phyloP scores from a whole-genome alignment of 345 rosid species.

The Firmiana major region DNA sequence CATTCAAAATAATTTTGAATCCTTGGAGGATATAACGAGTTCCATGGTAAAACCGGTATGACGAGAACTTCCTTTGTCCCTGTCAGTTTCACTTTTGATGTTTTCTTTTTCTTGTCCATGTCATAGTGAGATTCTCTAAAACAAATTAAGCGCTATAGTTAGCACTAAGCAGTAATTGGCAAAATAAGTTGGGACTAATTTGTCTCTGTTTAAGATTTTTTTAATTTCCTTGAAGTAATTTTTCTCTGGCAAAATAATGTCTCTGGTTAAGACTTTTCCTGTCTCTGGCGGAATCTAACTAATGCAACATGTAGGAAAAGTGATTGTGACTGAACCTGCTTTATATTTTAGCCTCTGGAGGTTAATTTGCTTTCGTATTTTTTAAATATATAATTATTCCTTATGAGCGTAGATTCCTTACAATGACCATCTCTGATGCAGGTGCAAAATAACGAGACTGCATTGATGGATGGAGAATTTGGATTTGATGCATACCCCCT shows the following conservation, averaged over 20 bases:
- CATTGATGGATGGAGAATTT: constrained; percentile 50
- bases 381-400: neutral
- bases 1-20: constrained; percentile 42
- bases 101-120: neutral
- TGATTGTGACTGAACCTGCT: neutral
- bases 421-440: constrained; percentile 26
- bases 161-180: neutral
- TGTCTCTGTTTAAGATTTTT: neutral
- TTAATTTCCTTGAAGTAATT: neutral
- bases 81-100: constrained; percentile 3
- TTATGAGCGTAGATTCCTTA: neutral
- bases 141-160: neutral
- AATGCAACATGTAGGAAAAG: neutral
- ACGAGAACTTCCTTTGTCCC: neutral
- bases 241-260: too few species aligned
- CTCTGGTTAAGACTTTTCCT: too few species aligned
- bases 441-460: constrained; percentile 38
- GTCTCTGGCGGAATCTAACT: too few species aligned
- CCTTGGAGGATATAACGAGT: constrained; percentile 65
- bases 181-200: neutral
- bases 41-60: constrained; percentile 67
- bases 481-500: constrained; percentile 49
- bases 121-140: neutral
- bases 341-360: neutral
- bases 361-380: neutral